A percentile compares a stretch with the other conserved stretches of the same genome.
Evolutionary conservation across 225 moss, liverwort and hornwort species (phyloP).

Genomic region (Ulota crispa): DNA sequence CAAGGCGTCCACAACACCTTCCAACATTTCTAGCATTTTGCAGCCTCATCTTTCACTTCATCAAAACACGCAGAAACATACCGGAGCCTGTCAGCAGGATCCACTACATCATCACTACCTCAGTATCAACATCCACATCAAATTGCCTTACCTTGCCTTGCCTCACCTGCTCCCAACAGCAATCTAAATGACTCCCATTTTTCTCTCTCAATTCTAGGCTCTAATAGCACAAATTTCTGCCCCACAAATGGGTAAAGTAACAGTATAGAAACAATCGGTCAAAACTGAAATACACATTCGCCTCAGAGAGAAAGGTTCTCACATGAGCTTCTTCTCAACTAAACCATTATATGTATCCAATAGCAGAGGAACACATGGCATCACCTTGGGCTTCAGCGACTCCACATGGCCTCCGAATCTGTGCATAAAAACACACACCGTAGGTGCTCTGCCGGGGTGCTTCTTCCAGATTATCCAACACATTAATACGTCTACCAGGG

Average conservation of each 20-base stretch:
- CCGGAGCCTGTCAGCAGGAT: slow-evolving; percentile 30
- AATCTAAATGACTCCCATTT: not conserved
- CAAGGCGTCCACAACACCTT: not conserved
- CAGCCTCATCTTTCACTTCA: slow-evolving; percentile 27
- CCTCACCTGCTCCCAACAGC: slow-evolving; percentile 13
- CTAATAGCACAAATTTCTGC: not conserved
- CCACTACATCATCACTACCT: slow-evolving; percentile 22
- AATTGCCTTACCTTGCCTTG: not conserved
- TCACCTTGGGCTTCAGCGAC: slow-evolving; percentile 35
- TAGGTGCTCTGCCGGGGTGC: not conserved
- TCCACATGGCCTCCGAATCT: slow-evolving; percentile 19
- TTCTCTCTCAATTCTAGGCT: not conserved
- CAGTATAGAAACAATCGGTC: slow-evolving; percentile 16
- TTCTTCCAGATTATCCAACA: slow-evolving; percentile 3
- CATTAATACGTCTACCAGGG: not conserved
- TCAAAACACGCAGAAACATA: slow-evolving; percentile 1
- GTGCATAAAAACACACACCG: not conserved
- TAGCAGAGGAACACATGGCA: not conserved
- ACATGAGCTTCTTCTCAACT: not conserved
- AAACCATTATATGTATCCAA: not conserved
- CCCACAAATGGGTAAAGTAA: not conserved
- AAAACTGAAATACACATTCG: slow-evolving; percentile 34
- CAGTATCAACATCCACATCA: slow-evolving; percentile 16
- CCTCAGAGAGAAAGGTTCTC: slow-evolving; percentile 12
- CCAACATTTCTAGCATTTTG: not conserved